These are phyloP conservation scores for Pistacia vera DNA, from an alignment of 345 rosid species.

Conservation along the genomic window DNA sequence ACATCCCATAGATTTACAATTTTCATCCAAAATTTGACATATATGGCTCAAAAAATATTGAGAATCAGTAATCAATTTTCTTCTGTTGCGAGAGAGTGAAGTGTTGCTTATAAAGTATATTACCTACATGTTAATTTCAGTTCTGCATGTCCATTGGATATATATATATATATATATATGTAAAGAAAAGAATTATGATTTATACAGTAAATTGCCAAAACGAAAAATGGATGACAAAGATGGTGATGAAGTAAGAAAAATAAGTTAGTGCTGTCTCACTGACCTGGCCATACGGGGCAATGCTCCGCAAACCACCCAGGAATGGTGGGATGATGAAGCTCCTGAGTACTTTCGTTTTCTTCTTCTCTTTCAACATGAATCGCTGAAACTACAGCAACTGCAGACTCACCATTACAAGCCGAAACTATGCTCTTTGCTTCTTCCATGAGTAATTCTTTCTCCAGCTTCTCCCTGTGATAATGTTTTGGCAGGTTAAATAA, in stretches of 20 bases:
- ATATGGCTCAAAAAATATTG: too few relatives aligned
- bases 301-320: constrained; percentile 44
- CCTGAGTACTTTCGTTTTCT: background rate
- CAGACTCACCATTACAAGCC: background rate
- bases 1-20: too few relatives aligned
- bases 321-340: constrained; percentile 18
- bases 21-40: too few relatives aligned
- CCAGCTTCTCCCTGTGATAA: background rate
- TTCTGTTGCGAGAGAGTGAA: too few relatives aligned
- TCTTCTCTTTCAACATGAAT: background rate
- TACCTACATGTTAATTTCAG: too few relatives aligned
- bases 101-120: too few relatives aligned
- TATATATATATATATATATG: too few relatives aligned
- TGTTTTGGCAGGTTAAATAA: background rate
- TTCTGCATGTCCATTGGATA: too few relatives aligned
- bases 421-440: background rate
- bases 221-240: background rate
- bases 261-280: background rate
- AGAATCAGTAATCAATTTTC: too few relatives aligned
- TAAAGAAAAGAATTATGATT: background rate
- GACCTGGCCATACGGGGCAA: constrained; percentile 47
- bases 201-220: background rate
- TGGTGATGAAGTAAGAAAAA: background rate
- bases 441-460: background rate
- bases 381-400: background rate